Evolutionary conservation across 306 rosid genomes (phyloP), one percentile per base, ranked within the genome.

Genomic region (Vigna reflexopilosa): DNA sequence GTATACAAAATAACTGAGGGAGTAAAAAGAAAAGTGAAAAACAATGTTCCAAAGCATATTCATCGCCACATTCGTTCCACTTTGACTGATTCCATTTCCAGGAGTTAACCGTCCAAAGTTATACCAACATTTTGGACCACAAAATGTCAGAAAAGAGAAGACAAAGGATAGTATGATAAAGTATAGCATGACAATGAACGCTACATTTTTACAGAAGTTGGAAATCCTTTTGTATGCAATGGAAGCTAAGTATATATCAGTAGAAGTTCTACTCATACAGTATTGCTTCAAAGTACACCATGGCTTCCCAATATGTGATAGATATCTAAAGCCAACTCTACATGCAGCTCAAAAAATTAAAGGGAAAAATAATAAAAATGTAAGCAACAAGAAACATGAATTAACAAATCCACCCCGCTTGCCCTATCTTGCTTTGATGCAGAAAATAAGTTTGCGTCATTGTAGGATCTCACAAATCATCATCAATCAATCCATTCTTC

Each of bases 241-340:
- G 70, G 82, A 78, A 76, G 83, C 75, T 72, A 77, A 80, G 64
- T 70, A 58, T 44, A 40, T 49, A 57, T 79, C 22, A 47, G 72
- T 50, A 76, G 76, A 76, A 80, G 50, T 81, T 59, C 72, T 74
- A 83, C 58, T 75, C 82, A 78, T 73, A 51, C 56, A 80, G 64
- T 83, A 17, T 77, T 76, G 84, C 84, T 83, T 83, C 73, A 48
- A 77, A 77, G 63, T 79, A 84, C 87, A 77, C 70, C 75, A 57
- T 80, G 83, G 73, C 82, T 84, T 73, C 71, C 85, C 81, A 78
- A 78, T 83, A 89, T 81, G 87, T 81, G 77, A 91, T 82, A 85
- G 81, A 73, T 83, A 81, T 82, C 91, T 85, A 84, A 81, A 70
- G 83, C 88, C 85, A 86, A 83, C 88, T 83, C 95, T 90, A 91